Conservation (phyloP, 1,139 yeast species). For the Pichia inconspicua region DNA sequence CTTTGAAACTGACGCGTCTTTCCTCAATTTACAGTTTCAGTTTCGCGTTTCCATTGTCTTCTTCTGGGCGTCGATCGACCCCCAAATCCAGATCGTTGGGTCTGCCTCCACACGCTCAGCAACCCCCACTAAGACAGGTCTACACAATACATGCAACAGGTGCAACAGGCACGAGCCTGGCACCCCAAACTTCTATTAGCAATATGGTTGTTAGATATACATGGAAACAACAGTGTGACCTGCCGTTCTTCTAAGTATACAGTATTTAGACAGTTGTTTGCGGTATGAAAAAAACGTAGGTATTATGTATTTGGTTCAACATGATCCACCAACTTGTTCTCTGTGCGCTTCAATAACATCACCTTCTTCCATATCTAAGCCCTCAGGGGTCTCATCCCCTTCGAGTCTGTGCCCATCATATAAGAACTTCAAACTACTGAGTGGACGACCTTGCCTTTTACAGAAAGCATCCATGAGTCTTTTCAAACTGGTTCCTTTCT, state of each 20-base stretch:
- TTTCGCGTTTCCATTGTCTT: too few species aligned
- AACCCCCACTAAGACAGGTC: too few species aligned
- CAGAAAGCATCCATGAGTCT: conserved; percentile 98
- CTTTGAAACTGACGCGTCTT: too few species aligned
- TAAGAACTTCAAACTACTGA: conserved; percentile 76
- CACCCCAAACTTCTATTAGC: background rate
- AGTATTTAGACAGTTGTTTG: background rate
- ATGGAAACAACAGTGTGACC: background rate
- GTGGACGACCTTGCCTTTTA: conserved; percentile 90
- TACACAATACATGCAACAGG: too few species aligned
- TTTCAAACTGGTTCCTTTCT: conserved; percentile 83
- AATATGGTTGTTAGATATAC: background rate
- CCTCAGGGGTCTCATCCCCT: conserved; percentile 87
- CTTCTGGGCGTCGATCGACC: background rate
- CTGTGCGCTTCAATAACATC: conserved; percentile 98
- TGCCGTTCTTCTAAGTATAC: background rate
- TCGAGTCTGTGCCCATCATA: conserved; percentile 89
- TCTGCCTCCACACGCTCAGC: too few species aligned
- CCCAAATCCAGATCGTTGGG: background rate
- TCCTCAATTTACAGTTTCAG: too few species aligned
- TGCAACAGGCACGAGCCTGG: too few species aligned
- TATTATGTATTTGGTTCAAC: background rate
- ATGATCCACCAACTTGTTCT: conserved; percentile 70
- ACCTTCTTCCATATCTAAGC: conserved; percentile 86
- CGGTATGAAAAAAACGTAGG: too few species aligned